Percentiles rank a stretch among this genome's conserved stretches.
These are phyloP conservation scores for Epichloe aotearoae DNA, from an alignment of 2,329 filamentous ascomycete species.

Conservation along the genomic window DNA sequence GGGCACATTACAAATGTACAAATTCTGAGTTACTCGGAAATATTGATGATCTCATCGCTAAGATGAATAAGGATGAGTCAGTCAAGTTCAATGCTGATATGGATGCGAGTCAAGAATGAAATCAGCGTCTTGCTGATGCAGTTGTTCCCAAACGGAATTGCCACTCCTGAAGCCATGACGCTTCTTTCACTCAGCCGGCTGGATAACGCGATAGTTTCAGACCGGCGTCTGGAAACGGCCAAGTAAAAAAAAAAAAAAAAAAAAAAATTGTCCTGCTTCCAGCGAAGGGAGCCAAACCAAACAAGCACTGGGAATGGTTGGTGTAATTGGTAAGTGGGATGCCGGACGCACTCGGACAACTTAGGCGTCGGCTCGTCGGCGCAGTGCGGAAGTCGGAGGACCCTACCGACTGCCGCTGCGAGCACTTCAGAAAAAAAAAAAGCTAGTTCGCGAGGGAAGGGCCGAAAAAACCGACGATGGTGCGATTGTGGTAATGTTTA, in stretches of 20 bases:
- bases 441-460: not conserved
- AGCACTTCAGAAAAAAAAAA: not conserved
- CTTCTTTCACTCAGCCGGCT: not conserved
- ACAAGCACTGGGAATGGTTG: too few species aligned
- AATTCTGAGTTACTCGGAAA: not conserved
- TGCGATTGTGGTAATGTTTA: not conserved
- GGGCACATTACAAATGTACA: not conserved
- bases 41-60: constrained; percentile 4
- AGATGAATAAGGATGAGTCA: not conserved
- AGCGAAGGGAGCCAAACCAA: too few species aligned
- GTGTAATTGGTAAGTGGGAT: not conserved
- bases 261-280: too few species aligned
- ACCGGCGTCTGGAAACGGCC: too few species aligned
- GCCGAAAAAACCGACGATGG: not conserved
- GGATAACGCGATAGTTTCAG: too few species aligned
- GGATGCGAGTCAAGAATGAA: too few species aligned
- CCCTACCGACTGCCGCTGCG: not conserved
- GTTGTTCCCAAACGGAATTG: too few species aligned
- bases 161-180: not conserved
- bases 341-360: not conserved
- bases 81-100: not conserved
- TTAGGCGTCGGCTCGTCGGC: not conserved
- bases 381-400: not conserved
- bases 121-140: too few species aligned
- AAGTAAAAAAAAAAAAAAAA: too few species aligned